These are phyloP conservation scores for Clavariopsis aquatica DNA, from an alignment of 495 filamentous ascomycete species.

Conservation along the genomic window DNA sequence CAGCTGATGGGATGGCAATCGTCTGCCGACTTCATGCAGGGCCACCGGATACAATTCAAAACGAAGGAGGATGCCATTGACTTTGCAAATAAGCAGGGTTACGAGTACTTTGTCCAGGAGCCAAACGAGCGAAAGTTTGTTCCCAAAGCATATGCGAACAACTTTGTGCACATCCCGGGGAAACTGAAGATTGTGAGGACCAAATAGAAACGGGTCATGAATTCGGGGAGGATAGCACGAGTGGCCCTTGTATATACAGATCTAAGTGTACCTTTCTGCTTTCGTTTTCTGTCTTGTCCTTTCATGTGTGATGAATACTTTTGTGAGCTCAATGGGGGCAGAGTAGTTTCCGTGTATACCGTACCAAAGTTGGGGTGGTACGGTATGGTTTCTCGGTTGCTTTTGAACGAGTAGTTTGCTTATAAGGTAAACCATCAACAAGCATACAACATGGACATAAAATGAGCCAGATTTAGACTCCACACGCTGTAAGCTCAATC, in stretches of 20 bases:
- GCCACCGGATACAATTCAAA: conserved; percentile 85
- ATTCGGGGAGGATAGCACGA: neutral
- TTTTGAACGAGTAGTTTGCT: too few species aligned
- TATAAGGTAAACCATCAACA: too few species aligned
- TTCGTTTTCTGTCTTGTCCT: neutral
- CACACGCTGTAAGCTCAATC: too few species aligned
- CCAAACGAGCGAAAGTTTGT: conserved; percentile 82
- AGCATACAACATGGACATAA: too few species aligned
- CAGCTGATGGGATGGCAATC: conserved; percentile 98
- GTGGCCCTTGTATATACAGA: conserved; percentile 20
- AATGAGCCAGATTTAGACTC: too few species aligned
- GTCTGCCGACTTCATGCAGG: conserved; percentile 89
- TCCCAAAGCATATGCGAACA: conserved; percentile 95
- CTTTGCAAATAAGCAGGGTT: conserved; percentile 98
- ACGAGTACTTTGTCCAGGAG: conserved; percentile 98
- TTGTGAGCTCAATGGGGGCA: too few species aligned
- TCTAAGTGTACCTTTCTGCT: neutral
- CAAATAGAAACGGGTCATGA: conserved; percentile 61
- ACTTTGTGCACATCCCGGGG: conserved; percentile 80
- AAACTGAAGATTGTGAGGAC: conserved; percentile 91
- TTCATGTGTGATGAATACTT: neutral
- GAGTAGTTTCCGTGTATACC: neutral
- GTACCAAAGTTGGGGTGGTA: too few species aligned
- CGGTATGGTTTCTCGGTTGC: too few species aligned
- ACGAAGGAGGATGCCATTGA: conserved; percentile 90